A percentile compares a stretch with the other conserved stretches of the same genome.
These are phyloP conservation scores for Comarum palustre DNA, from an alignment of 306 rosid genomes.

Conservation along the genomic window DNA sequence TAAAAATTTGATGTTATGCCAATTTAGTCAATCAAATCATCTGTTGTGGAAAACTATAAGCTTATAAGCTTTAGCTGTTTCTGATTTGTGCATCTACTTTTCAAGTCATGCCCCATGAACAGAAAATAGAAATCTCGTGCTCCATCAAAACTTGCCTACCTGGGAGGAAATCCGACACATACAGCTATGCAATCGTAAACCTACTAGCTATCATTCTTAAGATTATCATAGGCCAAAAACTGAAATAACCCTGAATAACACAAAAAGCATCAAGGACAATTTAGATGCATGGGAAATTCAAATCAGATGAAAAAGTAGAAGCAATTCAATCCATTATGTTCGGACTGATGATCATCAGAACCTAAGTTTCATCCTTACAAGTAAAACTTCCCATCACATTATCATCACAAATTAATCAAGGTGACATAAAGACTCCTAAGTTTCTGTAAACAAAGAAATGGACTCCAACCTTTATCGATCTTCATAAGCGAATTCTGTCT, in stretches of 20 bases:
- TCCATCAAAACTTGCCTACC: neutral
- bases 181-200: neutral
- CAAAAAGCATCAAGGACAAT: neutral
- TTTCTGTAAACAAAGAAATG: neutral
- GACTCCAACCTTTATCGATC: constrained; percentile 3
- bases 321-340: neutral
- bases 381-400: neutral
- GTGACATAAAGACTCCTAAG: neutral
- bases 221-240: neutral
- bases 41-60: neutral
- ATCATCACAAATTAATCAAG: neutral
- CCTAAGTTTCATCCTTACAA: neutral
- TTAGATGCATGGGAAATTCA: neutral
- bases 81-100: constrained; percentile 4
- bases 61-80: neutral
- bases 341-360: neutral
- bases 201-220: neutral
- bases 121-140: neutral
- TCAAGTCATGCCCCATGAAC: neutral
- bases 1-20: neutral
- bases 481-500: constrained; percentile 21
- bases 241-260: neutral
- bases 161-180: neutral
- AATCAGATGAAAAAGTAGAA: neutral
- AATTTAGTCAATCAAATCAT: neutral